Evolutionary conservation across 2,329 filamentous ascomycete species (phyloP), one percentile per base, ranked within the genome.

Genomic region (Colletotrichum caudatum): DNA sequence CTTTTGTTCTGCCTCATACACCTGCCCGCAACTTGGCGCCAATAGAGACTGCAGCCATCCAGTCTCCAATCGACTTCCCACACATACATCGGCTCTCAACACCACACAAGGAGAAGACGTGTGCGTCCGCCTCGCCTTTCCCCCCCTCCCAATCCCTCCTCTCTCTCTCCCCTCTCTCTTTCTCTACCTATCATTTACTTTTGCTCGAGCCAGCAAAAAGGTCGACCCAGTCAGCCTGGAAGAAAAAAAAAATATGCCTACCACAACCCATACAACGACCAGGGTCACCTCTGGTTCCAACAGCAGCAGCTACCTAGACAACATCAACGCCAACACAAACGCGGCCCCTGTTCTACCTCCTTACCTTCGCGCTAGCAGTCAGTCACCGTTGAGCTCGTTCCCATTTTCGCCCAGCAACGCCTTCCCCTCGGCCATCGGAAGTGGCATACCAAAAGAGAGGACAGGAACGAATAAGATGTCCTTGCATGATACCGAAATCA

Each of bases 401-500:
- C 58, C 59, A 35, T 66, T 61, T 57, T 50, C 64, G 20, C 61
- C 44, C 35, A 63, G 37, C 56, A 57, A 37, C 44, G 18, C 53
- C 23, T 58, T 72, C n/a, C 66, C 70, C 26, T 62, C 66, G 54
- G 70, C 60, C 48, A 56, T 64, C 39, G 59, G 69, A 46, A 37
- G 46, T 14, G 58, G 56, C 23, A 59, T 56, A 16, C 37, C 57
- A n/a, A 64, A 59, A 18, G 69, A 72, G 35, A 64, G 66, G 26
- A 14, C 35, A 29, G 46, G 56, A 18, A 48, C 54, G 9, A 71
- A 60, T 66, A 77, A 62, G 58, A 80, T 78, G 75, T 70, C 77
- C 16, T 70, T 76, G 46, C 74, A 74, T 56, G 72, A 73, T 54
- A 67, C 74, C 44, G 75, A 77, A 44, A 78, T 86, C 54, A 78